Base-by-base conservation (phyloP, 179 eudicot species). In the Kewa caespitosa region DNA sequence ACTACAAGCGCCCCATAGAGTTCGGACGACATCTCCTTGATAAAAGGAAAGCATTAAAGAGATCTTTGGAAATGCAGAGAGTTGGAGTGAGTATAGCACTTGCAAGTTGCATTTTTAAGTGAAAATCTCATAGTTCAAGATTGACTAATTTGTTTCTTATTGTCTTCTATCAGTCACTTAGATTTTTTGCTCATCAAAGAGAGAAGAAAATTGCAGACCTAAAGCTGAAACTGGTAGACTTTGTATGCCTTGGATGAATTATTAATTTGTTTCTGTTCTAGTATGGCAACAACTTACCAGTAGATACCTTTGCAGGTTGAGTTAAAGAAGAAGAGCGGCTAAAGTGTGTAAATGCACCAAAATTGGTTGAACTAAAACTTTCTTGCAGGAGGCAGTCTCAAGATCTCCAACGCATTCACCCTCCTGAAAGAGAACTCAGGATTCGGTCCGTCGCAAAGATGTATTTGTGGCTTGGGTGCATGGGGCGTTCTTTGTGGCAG, bases 21-120 rank as follows among this genome's bases (percentile, higher is more conserved):
- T 66, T 77, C 63, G 82, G 85, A 74, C 52, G 67, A 73, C 88
- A 93, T 80, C 93, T 96, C 74, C 85, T 93, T 61, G 89, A 78
- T 67, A 96, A 93, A 86, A 89, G 71, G 81, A 89, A 90, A 78
- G 99, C 99, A 64, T 74, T 96, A 73, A 81, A 81, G 76, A 84
- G 98, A 81, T 96, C 99, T 67, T 84, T 96, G 34, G 92, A 87
- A 77, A 79, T 90, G 91, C 99, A 96, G 86, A 84, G 98, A 85
- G 69, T 81, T 71, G 99, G 99, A 80, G 99, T 96, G 84, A 87
- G 99, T 86, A 37, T 69, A 73, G 13, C 72, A 25, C 30, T 36
- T 54, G 11, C 72, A 50, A 50, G 36, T 65, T 42, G 25, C 79
- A 66, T 34, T 38, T 70, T 41, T 36, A 34, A 25, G 25, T 39